Percentiles rank a stretch among this genome's conserved stretches.
Evolutionary conservation across 1,284 basidiomycete species (phyloP).

Genomic region (Grifola frondosa): DNA sequence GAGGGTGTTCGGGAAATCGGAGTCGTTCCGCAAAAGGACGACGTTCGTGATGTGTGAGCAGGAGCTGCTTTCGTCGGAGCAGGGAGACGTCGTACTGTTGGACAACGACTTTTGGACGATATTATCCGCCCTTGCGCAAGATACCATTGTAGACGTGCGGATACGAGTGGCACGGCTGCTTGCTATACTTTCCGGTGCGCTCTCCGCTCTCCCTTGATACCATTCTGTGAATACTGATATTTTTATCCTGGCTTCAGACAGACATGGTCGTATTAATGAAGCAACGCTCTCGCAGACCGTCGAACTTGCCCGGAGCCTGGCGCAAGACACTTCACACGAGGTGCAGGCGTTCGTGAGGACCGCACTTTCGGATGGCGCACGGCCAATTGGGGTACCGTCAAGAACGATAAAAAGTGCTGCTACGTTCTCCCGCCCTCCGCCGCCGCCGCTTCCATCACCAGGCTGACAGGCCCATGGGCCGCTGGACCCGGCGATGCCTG

Average conservation of each 20-base stretch:
- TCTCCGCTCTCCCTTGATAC: constrained; percentile 1
- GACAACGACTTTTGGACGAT: constrained; percentile 62
- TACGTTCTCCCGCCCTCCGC: constrained; percentile 34
- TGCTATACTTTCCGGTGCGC: constrained; percentile 54
- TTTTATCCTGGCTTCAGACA: constrained; percentile 14
- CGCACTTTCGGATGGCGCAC: constrained; percentile 12
- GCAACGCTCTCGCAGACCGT: constrained; percentile 17
- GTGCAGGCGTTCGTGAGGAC: constrained; percentile 30
- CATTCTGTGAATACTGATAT: constrained; percentile 12
- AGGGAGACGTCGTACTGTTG: constrained; percentile 40
- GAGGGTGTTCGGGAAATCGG: constrained; percentile 51
- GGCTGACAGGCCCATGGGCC: too few species aligned
- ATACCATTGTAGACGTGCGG: constrained; percentile 84
- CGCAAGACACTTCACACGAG: constrained; percentile 26
- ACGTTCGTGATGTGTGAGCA: constrained; percentile 80
- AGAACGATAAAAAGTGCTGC: constrained; percentile 20
- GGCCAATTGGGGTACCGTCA: constrained; percentile 5
- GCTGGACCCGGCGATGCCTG: too few species aligned
- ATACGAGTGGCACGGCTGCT: constrained; percentile 79
- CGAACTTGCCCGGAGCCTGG: constrained; percentile 18
- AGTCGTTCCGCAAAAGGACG: constrained; percentile 69
- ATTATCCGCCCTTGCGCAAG: constrained; percentile 59
- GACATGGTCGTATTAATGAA: constrained; percentile 16
- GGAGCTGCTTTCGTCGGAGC: constrained; percentile 49
- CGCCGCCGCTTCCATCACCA: too few species aligned